Evolutionary conservation across 2,329 filamentous ascomycete genomes (phyloP).

Genomic region (Pseudogymnoascus sp.): DNA sequence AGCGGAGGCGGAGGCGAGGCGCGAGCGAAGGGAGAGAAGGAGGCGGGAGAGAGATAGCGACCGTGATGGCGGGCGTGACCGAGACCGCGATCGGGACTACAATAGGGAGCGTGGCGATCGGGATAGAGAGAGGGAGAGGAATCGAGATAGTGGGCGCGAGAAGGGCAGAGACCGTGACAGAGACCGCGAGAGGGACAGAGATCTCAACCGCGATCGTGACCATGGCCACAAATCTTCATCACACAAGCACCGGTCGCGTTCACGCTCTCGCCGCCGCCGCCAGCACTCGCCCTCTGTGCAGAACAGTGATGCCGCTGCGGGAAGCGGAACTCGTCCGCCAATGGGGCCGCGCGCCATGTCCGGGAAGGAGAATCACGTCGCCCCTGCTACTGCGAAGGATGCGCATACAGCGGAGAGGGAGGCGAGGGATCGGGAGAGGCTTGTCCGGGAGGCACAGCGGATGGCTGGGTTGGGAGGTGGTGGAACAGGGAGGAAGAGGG

Average conservation of each 20-base stretch:
- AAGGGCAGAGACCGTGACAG: conserved; percentile 37
- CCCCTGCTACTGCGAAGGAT: conserved; percentile 31
- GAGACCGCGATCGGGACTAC: conserved; percentile 36
- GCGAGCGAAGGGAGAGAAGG: conserved; percentile 45
- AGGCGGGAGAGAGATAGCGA: conserved; percentile 37
- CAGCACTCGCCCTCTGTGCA: neutral
- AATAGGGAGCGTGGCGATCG: conserved; percentile 40
- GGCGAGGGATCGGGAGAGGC: conserved; percentile 53
- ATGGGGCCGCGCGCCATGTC: conserved; percentile 29
- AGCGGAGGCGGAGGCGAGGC: conserved; percentile 36
- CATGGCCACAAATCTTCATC: conserved; percentile 30
- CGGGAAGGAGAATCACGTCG: neutral
- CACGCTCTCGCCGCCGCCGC: neutral
- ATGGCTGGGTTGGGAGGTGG: conserved; percentile 41
- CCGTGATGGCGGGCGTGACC: conserved; percentile 36
- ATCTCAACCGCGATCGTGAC: conserved; percentile 28
- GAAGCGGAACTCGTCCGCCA: conserved; percentile 29
- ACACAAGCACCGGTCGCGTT: conserved; percentile 12
- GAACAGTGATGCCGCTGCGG: neutral
- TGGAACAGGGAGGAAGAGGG: conserved; percentile 34
- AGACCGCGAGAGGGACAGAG: conserved; percentile 32
- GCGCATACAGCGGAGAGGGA: conserved; percentile 64
- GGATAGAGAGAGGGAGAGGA: conserved; percentile 33
- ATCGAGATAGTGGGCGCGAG: conserved; percentile 34
- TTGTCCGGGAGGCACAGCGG: conserved; percentile 60